These are phyloP conservation scores for Hordeum vulgare DNA, from an alignment of 176 grass and related monocot species.

Conservation along the genomic window MorexV3_pseudomolecules_assembly NC_058524.1:31664220-31664719, in stretches of 20 bases:
- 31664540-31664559: background rate
- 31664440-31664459: too few species aligned
- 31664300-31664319: background rate
- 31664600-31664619: background rate
- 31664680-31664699: background rate
- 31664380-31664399: background rate
- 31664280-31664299: constrained; percentile 7
- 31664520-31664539: background rate
- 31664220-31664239: background rate
- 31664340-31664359: constrained; percentile 46
- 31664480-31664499: too few species aligned
- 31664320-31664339: constrained; percentile 29
- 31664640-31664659: background rate
- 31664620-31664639: background rate
- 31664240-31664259: background rate
- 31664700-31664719: background rate
- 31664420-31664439: too few species aligned
- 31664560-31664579: background rate
- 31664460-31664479: too few species aligned
- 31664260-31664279: background rate
- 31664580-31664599: background rate
- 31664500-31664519: background rate
- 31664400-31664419: too few species aligned
- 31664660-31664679: background rate
- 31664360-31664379: background rate